phyloP scores from a whole-genome alignment of 2,329 filamentous ascomycete species.

The Aspergillus phoenicis region DNA sequence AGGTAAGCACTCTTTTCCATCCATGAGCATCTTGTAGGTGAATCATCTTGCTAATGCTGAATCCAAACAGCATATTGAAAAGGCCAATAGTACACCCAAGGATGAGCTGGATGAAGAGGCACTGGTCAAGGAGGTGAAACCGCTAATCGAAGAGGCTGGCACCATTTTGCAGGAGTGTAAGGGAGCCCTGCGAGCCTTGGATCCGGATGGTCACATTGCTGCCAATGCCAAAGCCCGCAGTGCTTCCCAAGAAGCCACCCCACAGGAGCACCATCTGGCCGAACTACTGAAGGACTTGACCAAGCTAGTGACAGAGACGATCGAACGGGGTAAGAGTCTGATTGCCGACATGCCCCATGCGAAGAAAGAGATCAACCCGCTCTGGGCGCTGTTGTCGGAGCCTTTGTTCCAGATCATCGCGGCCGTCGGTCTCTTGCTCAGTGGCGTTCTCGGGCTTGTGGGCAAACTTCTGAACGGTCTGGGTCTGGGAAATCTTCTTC shows the following conservation, averaged over 20 bases:
- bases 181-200: slow-evolving; percentile 80
- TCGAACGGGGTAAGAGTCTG: slow-evolving; percentile 84
- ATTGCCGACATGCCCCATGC: slow-evolving; percentile 89
- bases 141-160: slow-evolving; percentile 82
- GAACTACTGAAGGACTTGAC: slow-evolving; percentile 84
- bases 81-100: slow-evolving; percentile 75
- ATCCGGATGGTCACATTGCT: slow-evolving; percentile 84
- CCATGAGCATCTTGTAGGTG: slow-evolving; percentile 10
- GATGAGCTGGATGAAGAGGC: slow-evolving; percentile 89
- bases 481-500: slow-evolving; percentile 78
- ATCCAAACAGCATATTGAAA: slow-evolving; percentile 68
- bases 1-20: slow-evolving; percentile 54
- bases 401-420: slow-evolving; percentile 91
- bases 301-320: slow-evolving; percentile 74
- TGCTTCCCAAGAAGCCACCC: slow-evolving; percentile 71
- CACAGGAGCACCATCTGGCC: slow-evolving; percentile 82
- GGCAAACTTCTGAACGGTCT: slow-evolving; percentile 77
- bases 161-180: slow-evolving; percentile 87
- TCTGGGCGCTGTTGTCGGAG: slow-evolving; percentile 73
- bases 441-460: slow-evolving; percentile 80
- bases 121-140: slow-evolving; percentile 81
- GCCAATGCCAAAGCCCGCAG: slow-evolving; percentile 81
- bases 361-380: slow-evolving; percentile 89
- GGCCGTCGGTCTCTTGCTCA: slow-evolving; percentile 79
- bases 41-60: not conserved